Evolutionary conservation across 805 yeast genomes (phyloP).

Genomic region (Grigorovia transvaalensis): DNA sequence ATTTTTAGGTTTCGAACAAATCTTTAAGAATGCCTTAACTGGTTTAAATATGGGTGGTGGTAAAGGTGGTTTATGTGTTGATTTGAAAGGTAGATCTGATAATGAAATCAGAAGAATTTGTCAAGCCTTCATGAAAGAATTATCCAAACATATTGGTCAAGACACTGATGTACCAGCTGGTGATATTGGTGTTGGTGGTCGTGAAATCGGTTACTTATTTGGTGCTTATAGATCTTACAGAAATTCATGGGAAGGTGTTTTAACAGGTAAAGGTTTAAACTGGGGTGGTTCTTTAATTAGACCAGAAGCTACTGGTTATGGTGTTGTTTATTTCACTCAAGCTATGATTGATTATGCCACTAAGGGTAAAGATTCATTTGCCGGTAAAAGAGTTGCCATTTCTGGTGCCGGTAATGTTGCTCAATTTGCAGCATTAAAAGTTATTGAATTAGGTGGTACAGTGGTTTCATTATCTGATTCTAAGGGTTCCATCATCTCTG

Average conservation of each 20-base stretch:
- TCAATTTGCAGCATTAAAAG: constrained; percentile 96
- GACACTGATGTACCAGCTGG: constrained; percentile 99
- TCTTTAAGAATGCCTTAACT: constrained; percentile 95
- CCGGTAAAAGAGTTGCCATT: constrained; percentile 90
- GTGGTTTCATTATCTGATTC: constrained; percentile 94
- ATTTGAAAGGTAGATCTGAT: constrained; percentile 92
- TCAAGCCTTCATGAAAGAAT: constrained; percentile 89
- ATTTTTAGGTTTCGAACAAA: constrained; percentile 96
- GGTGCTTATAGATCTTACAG: constrained; percentile 92
- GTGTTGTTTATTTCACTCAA: constrained; percentile 92
- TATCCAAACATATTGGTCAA: constrained; percentile 91
- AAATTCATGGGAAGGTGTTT: constrained; percentile 93
- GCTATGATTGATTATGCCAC: constrained; percentile 94
- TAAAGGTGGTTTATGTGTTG: constrained; percentile 97
- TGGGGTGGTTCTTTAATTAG: constrained; percentile 99
- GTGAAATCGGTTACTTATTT: constrained; percentile 83
- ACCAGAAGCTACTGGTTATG: constrained; percentile 99
- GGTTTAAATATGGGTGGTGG: constrained; percentile 99
- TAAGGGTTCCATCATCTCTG: constrained; percentile 74
- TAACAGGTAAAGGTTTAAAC: constrained; percentile 93
- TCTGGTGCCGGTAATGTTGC: constrained; percentile 99
- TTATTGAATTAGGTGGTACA: constrained; percentile 90
- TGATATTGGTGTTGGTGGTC: constrained; percentile 97
- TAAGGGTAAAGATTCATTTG: constrained; percentile 77
- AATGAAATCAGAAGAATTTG: constrained; percentile 95